Base-by-base conservation (phyloP, 129 eudicot genomes). In the Tanacetum coccineum region DNA sequence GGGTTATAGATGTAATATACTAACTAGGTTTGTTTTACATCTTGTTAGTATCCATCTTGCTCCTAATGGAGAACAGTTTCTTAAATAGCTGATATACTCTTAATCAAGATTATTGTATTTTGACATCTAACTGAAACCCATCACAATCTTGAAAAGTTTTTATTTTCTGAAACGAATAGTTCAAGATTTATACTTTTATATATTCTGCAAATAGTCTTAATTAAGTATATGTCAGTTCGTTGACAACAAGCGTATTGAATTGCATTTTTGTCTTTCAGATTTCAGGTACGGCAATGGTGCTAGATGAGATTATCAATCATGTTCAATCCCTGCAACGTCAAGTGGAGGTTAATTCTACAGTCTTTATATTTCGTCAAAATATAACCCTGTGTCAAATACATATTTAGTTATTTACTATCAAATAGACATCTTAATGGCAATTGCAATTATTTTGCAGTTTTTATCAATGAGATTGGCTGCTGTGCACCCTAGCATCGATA, bases 391-490 rank as follows among this genome's bases (percentile, higher is more conserved):
- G 1, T 36, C 9, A 36, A 36, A 0, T 36, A 36, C 40, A 20
- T 21, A 8, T 59, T 55, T 64, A 14, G 3, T 36, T 36, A 36
- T 36, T 36, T 36, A 39, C 14, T 20, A 19, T n/a, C 32, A 45
- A 21, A 59, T 57, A 71, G 11, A 32, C 32, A 44, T 54, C 48
- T 55, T 53, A 45, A 46, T 11, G 1, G 9, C 52, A 13, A n/a
- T 46, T 55, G 59, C 54, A 47, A n/a, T 32, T 26, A 48, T 18
- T 53, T 45, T 69, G 26, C 88, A 94, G 99, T 79, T 84, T 61
- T 74, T 94, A 57, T 94, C 99, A 59, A 94, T 94, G 99, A 89
- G 95, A 71, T 95, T 94, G 61, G 99, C 99, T 71, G 95, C 99
- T 46, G 97, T 89, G 66, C 80, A 81, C 82, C 96, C 99, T 25